Conservation (phyloP, 352 stramenopile species). For the Pythium folliculosum region DNA sequence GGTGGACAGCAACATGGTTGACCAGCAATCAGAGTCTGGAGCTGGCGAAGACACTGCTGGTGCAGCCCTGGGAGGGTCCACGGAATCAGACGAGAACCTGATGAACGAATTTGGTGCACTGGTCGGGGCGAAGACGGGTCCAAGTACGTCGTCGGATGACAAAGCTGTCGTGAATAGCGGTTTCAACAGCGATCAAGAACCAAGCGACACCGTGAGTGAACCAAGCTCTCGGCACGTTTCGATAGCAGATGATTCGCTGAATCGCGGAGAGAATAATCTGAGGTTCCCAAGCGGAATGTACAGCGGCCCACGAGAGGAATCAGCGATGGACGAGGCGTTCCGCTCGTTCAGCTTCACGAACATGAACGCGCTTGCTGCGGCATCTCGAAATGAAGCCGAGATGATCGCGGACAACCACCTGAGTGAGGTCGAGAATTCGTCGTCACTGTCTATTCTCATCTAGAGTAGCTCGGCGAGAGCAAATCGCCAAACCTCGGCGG, state of each 20-base stretch:
- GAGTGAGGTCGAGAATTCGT: conserved; percentile 43
- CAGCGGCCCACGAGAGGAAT: conserved; percentile 36
- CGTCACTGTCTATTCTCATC: conserved; percentile 67
- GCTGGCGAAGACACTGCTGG: neutral
- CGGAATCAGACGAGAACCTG: conserved; percentile 16
- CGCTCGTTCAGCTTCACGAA: conserved; percentile 86
- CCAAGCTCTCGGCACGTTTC: conserved; percentile 1
- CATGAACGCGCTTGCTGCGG: conserved; percentile 80
- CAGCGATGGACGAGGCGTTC: conserved; percentile 56
- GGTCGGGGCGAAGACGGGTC: neutral
- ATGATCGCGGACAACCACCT: conserved; percentile 51
- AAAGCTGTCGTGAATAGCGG: conserved; percentile 3
- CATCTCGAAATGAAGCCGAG: conserved; percentile 73
- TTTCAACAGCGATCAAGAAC: conserved; percentile 30
- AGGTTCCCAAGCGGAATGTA: conserved; percentile 77
- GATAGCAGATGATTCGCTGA: neutral
- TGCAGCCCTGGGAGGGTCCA: neutral
- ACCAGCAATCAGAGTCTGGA: conserved; percentile 17
- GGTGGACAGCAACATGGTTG: conserved; percentile 29
- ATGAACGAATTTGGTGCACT: conserved; percentile 28
- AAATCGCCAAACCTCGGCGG: neutral
- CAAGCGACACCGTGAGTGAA: conserved; percentile 13
- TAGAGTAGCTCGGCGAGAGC: conserved; percentile 23
- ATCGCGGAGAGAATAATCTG: conserved; percentile 34
- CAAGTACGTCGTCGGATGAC: neutral